These are phyloP conservation scores for Karstenula rhodostoma DNA, from an alignment of 2,329 filamentous ascomycete species.

Conservation along the genomic window DNA sequence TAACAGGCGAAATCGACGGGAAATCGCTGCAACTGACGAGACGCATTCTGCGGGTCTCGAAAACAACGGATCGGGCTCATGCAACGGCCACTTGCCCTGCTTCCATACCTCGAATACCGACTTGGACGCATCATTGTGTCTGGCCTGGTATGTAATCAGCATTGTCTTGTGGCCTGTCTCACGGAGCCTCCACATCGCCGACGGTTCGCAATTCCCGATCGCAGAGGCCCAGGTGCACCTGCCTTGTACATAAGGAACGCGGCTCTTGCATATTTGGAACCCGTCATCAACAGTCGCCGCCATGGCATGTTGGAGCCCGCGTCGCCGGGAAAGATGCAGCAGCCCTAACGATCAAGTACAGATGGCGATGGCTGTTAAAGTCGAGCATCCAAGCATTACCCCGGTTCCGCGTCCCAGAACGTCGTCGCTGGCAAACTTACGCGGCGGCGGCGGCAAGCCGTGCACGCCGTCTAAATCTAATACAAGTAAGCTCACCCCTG, in stretches of 20 bases:
- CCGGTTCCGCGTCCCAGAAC: slow-evolving; percentile 9
- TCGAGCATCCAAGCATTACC: neutral
- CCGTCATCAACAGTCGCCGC: neutral
- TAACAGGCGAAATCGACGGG: neutral
- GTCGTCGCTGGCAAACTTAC: slow-evolving; percentile 13
- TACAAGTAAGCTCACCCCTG: slow-evolving; percentile 17
- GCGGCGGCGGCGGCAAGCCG: slow-evolving; percentile 8
- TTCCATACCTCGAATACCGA: neutral
- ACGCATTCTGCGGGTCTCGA: neutral
- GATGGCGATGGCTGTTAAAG: slow-evolving; percentile 3
- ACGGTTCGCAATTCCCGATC: slow-evolving; percentile 7
- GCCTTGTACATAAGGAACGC: slow-evolving; percentile 6
- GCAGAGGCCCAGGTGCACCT: neutral
- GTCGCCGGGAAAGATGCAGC: slow-evolving; percentile 1
- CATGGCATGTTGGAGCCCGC: slow-evolving; percentile 12
- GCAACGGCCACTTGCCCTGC: neutral
- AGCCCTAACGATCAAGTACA: slow-evolving; percentile 11
- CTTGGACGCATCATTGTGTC: neutral
- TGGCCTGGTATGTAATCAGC: neutral
- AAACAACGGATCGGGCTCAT: neutral
- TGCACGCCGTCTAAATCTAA: slow-evolving; percentile 16
- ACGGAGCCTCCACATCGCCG: neutral
- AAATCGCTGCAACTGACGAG: neutral
- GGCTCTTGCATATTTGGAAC: neutral
- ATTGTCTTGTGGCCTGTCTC: slow-evolving; percentile 5